phyloP scores from a whole-genome alignment of 2,329 filamentous ascomycete species.

The Penicillium sp. region DNA sequence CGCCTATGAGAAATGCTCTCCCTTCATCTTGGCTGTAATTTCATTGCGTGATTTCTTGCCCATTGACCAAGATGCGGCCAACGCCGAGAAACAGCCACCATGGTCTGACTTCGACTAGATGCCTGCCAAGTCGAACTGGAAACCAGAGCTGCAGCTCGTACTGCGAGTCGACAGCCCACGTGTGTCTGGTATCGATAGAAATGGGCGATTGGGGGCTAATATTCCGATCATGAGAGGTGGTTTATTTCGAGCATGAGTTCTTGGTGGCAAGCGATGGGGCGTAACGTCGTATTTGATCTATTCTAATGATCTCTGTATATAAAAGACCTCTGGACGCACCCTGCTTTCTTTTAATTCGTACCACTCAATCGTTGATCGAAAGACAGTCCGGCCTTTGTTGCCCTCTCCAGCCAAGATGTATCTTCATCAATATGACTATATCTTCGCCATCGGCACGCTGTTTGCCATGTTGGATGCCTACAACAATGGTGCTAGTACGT shows the following conservation, averaged over 20 bases:
- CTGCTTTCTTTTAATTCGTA: not conserved
- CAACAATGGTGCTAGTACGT: conserved; percentile 77
- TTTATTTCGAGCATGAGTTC: not conserved
- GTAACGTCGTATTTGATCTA: not conserved
- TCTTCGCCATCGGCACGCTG: conserved; percentile 73
- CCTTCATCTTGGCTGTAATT: conserved; percentile 2
- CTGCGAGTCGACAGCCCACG: conserved; percentile 22
- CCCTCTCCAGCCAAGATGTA: conserved; percentile 49
- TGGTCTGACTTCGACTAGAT: conserved; percentile 9
- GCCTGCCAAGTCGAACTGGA: conserved; percentile 5
- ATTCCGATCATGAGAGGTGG: not conserved
- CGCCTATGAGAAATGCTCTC: not conserved
- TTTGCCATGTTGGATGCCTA: conserved; percentile 76
- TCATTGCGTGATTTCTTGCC: conserved; percentile 11
- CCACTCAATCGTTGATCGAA: conserved; percentile 1
- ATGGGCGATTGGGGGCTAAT: not conserved
- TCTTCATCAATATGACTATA: conserved; percentile 66
- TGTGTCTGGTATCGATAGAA: conserved; percentile 11
- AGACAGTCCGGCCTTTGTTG: conserved; percentile 8
- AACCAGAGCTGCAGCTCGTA: conserved; percentile 1
- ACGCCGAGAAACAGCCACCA: conserved; percentile 10
- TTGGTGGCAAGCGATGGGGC: not conserved
- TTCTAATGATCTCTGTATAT: not conserved
- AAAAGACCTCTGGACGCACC: not conserved
- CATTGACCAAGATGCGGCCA: conserved; percentile 1